Base-by-base conservation (phyloP, 345 rosid species). In the Euphorbia pulcherrima region DNA sequence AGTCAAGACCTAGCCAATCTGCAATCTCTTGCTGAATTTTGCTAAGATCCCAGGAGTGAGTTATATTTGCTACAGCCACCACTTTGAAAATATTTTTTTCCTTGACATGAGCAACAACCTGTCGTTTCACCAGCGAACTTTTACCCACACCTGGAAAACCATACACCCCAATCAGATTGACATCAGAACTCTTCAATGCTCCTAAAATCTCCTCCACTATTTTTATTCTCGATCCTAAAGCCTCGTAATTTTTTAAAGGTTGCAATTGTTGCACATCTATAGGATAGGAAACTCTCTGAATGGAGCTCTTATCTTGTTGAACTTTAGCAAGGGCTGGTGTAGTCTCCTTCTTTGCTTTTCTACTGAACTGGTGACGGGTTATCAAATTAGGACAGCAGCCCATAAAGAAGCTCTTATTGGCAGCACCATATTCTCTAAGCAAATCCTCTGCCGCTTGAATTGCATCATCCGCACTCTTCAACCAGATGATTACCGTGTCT, bases 21-120 rank as follows among this genome's bases (percentile, higher is more conserved):
- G 62, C 82, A 9, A 78, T 72, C 4, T 50, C 24, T 2, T n/a
- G 67, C 37, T 70, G 82, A 68, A 78, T 75, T 8, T 18, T 53
- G 1, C 8, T 41, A 1, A 73, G 1, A 8, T 75, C 30, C 6
- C 59, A 50, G 0, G 13, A 26, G 5, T 14, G 41, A 6, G 74
- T 39, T 6, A 78, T 65, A 4, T 2, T 11, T 1, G 17, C 68
- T 18, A 24, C 5, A 2, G 64, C 71, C 16, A 78, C 64, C 67
- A 6, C 37, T 26, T 71, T 53, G 27, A 44, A 54, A 8, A 44
- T 18, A 12, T 39, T 39, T 0, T 56, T 21, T 17, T 41, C 26
- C 2, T 20, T 44, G 1, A 37, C 74, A 44, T 71, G 55, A 5
- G 18, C 27, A 1, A 7, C 57, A 0, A 64, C 24, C 50, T 64